phyloP scores from a whole-genome alignment of 129 eudicot genomes.

The Flaveria brownii region DNA sequence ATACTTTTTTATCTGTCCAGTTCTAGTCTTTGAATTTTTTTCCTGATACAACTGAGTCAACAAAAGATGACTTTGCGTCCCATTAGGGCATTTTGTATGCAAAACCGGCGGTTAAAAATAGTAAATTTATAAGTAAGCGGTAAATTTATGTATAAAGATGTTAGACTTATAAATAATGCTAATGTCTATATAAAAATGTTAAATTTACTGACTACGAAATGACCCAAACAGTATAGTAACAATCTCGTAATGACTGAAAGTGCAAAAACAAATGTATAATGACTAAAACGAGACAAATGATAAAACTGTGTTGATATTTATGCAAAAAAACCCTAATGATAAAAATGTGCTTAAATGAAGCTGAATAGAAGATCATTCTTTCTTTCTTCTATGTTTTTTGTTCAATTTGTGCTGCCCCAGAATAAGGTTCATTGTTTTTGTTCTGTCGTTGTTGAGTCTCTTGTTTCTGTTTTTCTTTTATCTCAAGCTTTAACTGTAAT shows the following conservation, averaged over 20 bases:
- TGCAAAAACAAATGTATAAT: neutral
- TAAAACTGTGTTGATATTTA: neutral
- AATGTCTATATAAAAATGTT: neutral
- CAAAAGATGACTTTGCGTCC: neutral
- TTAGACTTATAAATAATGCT: neutral
- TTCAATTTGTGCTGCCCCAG: neutral
- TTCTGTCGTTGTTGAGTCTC: slow-evolving; percentile 1
- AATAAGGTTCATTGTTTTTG: neutral
- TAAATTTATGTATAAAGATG: neutral
- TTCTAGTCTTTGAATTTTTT: neutral
- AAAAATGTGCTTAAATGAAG: neutral
- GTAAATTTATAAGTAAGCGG: too few relatives aligned
- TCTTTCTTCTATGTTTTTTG: slow-evolving; percentile 12
- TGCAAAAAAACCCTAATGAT: neutral
- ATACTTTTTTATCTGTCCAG: neutral
- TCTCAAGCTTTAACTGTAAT: slow-evolving; percentile 5
- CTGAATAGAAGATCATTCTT: slow-evolving; percentile 12
- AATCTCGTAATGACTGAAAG: neutral
- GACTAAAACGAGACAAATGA: neutral
- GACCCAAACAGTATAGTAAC: neutral
- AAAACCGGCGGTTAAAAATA: neutral
- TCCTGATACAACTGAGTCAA: neutral
- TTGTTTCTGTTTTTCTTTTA: neutral
- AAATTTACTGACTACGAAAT: neutral
- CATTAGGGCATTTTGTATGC: neutral